Evolutionary conservation across 108 stramenopile genomes (phyloP).

Genomic region (Phaeodactylum tricornutum): DNA sequence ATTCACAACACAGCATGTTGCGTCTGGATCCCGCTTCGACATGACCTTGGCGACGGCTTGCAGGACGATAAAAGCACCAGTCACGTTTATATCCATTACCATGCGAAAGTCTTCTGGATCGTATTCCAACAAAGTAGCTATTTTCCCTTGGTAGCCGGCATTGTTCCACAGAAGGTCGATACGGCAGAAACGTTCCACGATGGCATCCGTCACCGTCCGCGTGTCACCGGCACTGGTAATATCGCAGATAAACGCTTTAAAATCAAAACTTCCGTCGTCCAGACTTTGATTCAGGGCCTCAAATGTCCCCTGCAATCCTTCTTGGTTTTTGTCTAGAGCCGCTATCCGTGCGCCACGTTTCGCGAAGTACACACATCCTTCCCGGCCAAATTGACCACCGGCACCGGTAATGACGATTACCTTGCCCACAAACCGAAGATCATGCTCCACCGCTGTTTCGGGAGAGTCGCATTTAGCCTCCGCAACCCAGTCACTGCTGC

Average conservation of each 20-base stretch:
- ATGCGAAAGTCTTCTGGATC: constrained; percentile 60
- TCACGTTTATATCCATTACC: constrained; percentile 90
- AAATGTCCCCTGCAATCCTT: constrained; percentile 51
- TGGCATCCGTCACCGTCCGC: constrained; percentile 23
- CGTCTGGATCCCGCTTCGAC: constrained; percentile 27
- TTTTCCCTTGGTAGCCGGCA: constrained; percentile 91
- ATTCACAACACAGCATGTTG: constrained; percentile 70
- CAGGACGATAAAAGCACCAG: constrained; percentile 75
- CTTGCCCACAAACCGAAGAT: constrained; percentile 33
- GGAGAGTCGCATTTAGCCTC: no score
- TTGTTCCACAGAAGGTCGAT: constrained; percentile 89
- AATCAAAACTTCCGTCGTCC: constrained; percentile 2
- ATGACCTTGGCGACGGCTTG: constrained; percentile 75
- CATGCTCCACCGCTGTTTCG: no score
- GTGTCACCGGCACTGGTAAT: constrained; percentile 53
- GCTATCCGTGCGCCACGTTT: constrained; percentile 71
- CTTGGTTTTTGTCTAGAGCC: constrained; percentile 53
- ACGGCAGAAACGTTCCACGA: constrained; percentile 25
- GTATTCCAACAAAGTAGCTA: constrained; percentile 77
- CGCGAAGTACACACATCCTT: constrained; percentile 68
- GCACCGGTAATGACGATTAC: constrained; percentile 80
- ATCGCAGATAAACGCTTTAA: constrained; percentile 38
- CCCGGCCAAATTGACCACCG: constrained; percentile 81
- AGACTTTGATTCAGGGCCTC: background rate
- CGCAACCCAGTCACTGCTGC: no score